Evolutionary conservation across 2,329 filamentous ascomycete genomes (phyloP).

Genomic region (Graphilbum sp.): DNA sequence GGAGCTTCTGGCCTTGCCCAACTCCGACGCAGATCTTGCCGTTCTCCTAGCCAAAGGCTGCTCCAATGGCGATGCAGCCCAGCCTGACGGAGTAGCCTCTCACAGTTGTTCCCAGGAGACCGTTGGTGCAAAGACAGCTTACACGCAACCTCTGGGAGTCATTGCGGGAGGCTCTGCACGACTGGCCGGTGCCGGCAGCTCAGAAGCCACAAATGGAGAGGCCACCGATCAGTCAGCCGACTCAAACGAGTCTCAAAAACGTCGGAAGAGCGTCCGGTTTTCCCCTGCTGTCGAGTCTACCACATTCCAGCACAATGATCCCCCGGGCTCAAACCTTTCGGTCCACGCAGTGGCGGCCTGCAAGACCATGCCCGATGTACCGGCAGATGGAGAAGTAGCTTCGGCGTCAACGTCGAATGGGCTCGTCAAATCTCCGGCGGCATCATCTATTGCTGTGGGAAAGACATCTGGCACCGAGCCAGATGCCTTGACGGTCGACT

Average conservation of each 20-base stretch:
- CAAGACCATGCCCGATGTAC: too few relatives aligned
- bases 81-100: too few relatives aligned
- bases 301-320: constrained; percentile 37
- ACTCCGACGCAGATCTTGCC: constrained; percentile 23
- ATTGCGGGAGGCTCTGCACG: too few relatives aligned
- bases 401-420: too few relatives aligned
- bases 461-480: neutral
- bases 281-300: constrained; percentile 50
- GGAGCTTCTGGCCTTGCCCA: constrained; percentile 37
- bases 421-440: too few relatives aligned
- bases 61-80: too few relatives aligned
- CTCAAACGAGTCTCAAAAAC: constrained; percentile 16
- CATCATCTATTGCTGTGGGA: too few relatives aligned
- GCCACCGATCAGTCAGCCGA: neutral
- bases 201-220: neutral
- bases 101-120: too few relatives aligned
- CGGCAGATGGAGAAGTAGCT: too few relatives aligned
- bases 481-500: constrained; percentile 2
- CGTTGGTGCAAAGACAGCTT: too few relatives aligned
- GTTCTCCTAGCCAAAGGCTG: neutral
- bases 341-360: neutral
- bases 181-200: too few relatives aligned
- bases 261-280: constrained; percentile 52
- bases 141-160: too few relatives aligned
- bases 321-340: constrained; percentile 26